phyloP scores from a whole-genome alignment of 495 filamentous ascomycete species.

The Pseudoneurospora amorphoporcata region DNA sequence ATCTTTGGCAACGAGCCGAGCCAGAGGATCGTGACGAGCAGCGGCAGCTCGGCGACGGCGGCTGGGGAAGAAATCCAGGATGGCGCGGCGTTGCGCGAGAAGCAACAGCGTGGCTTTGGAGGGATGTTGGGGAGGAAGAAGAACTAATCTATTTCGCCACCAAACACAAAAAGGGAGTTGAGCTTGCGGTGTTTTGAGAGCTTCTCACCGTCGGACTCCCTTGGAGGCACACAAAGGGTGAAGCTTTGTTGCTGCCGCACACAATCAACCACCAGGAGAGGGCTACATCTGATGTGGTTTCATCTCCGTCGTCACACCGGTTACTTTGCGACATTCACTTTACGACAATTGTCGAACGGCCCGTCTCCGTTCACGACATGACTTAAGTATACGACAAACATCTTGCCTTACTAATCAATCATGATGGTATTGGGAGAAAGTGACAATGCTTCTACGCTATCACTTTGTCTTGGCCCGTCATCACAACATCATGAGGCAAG shows the following conservation, averaged over 20 bases:
- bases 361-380: neutral
- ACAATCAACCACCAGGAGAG: neutral
- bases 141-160: neutral
- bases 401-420: neutral
- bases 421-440: slow-evolving; percentile 5
- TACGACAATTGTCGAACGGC: neutral
- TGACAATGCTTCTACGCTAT: slow-evolving; percentile 39
- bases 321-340: neutral
- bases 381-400: neutral
- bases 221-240: slow-evolving; percentile 14
- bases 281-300: neutral
- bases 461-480: slow-evolving; percentile 4
- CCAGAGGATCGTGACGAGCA: slow-evolving; percentile 26
- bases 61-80: slow-evolving; percentile 47
- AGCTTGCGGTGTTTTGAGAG: slow-evolving; percentile 3
- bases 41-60: slow-evolving; percentile 31
- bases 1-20: slow-evolving; percentile 47
- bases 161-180: slow-evolving; percentile 4
- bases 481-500: neutral
- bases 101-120: slow-evolving; percentile 55
- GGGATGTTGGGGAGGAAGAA: slow-evolving; percentile 42
- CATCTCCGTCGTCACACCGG: neutral
- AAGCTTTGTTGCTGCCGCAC: slow-evolving; percentile 4
- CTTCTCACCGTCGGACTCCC: slow-evolving; percentile 4
- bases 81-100: slow-evolving; percentile 60